Conservation (phyloP, 331 rosid species). For the Acacia pycnantha region DNA sequence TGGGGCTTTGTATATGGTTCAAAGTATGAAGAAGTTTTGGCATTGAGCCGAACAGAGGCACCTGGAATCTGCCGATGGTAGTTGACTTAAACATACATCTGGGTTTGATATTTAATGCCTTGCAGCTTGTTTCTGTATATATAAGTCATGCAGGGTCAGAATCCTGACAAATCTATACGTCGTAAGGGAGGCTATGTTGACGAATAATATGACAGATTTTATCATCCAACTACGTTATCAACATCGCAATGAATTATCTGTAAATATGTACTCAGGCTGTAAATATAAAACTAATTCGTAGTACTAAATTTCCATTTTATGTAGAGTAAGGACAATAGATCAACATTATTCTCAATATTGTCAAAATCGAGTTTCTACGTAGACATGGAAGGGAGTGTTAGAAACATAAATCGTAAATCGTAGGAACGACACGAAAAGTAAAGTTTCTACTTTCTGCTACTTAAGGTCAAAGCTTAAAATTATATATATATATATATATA, state of each 20-base stretch:
- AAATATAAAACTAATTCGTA: slow-evolving; percentile 13
- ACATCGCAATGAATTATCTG: slow-evolving; percentile 21
- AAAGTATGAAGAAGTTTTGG: slow-evolving; percentile 73
- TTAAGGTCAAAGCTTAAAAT: too few relatives aligned
- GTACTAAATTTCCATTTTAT: slow-evolving; percentile 11
- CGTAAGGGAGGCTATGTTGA: slow-evolving; percentile 18
- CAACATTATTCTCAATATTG: too few relatives aligned
- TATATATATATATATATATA: too few relatives aligned
- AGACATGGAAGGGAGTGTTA: too few relatives aligned
- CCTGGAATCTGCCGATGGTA: slow-evolving; percentile 89
- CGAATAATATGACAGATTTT: slow-evolving; percentile 19
- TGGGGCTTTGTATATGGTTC: slow-evolving; percentile 95
- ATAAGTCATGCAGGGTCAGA: slow-evolving; percentile 14
- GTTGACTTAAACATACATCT: slow-evolving; percentile 21
- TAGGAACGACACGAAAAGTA: too few relatives aligned
- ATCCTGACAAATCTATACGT: slow-evolving; percentile 2
- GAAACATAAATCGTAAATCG: too few relatives aligned
- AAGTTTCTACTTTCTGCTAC: too few relatives aligned
- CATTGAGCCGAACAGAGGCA: slow-evolving; percentile 61
- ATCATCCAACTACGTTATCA: slow-evolving; percentile 7
- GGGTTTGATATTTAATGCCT: slow-evolving; percentile 5
- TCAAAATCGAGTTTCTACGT: too few relatives aligned
- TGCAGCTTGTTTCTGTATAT: slow-evolving; percentile 22
- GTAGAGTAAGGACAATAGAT: not conserved
- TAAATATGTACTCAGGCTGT: slow-evolving; percentile 38